A percentile compares a stretch with the other conserved stretches of the same genome.
phyloP scores from a whole-genome alignment of 345 rosid species.

The Eucalyptus globulus region DNA sequence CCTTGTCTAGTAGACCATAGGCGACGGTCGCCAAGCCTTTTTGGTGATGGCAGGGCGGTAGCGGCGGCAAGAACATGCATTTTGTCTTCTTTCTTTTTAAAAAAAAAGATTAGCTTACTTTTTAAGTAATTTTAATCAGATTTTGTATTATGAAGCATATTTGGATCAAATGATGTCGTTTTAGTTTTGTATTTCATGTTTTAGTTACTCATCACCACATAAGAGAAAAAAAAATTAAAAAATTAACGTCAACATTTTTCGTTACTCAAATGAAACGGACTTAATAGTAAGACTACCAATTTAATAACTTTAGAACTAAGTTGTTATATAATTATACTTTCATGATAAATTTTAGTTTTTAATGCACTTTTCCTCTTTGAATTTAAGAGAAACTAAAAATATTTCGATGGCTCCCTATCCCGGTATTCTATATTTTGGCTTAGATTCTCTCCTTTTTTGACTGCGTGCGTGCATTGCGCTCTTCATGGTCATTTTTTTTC shows the following conservation, averaged over 20 bases:
- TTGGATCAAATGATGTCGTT: background rate
- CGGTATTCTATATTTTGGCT: background rate
- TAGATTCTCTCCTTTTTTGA: background rate
- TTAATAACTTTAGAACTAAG: too few relatives aligned
- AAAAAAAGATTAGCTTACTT: background rate
- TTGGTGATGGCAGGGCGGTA: background rate
- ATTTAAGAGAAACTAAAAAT: background rate
- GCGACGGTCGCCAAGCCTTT: fast-evolving
- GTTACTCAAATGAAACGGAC: too few relatives aligned
- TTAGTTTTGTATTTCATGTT: too few relatives aligned
- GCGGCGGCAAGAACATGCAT: too few relatives aligned
- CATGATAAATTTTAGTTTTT: too few relatives aligned
- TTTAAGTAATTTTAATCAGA: too few relatives aligned
- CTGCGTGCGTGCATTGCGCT: background rate
- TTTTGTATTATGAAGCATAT: background rate
- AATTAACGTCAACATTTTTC: background rate
- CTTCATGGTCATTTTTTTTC: background rate
- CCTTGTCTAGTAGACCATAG: background rate
- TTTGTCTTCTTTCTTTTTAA: too few relatives aligned
- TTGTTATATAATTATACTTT: too few relatives aligned
- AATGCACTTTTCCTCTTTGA: background rate
- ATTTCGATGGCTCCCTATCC: background rate
- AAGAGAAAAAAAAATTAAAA: background rate
- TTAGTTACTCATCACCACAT: background rate
- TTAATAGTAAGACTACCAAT: too few relatives aligned